These are phyloP conservation scores for Penicillium cosmopolitanum DNA, from an alignment of 495 filamentous ascomycete species.

Conservation along the genomic window DNA sequence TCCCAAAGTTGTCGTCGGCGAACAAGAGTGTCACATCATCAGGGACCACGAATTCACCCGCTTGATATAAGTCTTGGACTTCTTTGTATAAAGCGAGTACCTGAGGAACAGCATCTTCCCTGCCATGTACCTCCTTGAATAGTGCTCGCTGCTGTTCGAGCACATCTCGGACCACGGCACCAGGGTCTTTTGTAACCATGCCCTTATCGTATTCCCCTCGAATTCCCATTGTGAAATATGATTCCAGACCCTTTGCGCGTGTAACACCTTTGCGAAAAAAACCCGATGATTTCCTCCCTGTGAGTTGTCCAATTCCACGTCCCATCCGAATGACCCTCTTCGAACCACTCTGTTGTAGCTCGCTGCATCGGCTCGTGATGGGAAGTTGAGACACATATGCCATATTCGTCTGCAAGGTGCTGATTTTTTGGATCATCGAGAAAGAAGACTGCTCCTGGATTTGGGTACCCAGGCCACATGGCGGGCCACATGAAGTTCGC, in stretches of 20 bases:
- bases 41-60: constrained; percentile 63
- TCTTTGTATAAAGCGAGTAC: constrained; percentile 76
- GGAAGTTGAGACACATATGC: constrained; percentile 70
- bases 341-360: constrained; percentile 65
- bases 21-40: constrained; percentile 76
- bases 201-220: constrained; percentile 69
- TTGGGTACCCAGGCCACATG: constrained; percentile 53
- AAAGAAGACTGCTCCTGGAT: constrained; percentile 62
- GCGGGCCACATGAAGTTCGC: constrained; percentile 81
- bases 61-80: constrained; percentile 68
- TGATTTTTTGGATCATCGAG: constrained; percentile 71
- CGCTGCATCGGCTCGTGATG: constrained; percentile 79
- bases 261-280: constrained; percentile 71
- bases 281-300: constrained; percentile 62
- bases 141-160: constrained; percentile 60
- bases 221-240: constrained; percentile 73
- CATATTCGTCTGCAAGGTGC: constrained; percentile 70
- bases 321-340: constrained; percentile 58
- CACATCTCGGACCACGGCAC: constrained; percentile 63
- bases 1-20: constrained; percentile 78
- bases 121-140: constrained; percentile 52
- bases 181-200: constrained; percentile 59
- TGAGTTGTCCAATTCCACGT: constrained; percentile 70
- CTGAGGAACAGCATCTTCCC: constrained; percentile 63
- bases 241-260: constrained; percentile 66